Evolutionary conservation across 1,139 yeast species (phyloP), one percentile per base, ranked within the genome.

Genomic region (Candida sanyaensis): DNA sequence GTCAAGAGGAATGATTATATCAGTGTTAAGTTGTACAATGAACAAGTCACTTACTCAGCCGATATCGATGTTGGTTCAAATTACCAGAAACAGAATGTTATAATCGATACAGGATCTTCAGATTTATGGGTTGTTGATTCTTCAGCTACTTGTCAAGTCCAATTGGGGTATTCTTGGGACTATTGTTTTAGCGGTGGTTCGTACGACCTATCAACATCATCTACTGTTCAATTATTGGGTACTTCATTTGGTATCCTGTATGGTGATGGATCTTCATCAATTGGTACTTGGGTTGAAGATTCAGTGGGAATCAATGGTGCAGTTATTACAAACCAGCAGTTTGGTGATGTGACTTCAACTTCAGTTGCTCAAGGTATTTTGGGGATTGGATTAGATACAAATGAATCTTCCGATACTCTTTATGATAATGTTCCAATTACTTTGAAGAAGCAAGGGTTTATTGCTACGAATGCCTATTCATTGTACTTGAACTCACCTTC

Each of bases 281-380:
- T 78, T 63, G 75, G 81, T 48, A 64, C 72, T 49, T 84, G 88
- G 89, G 75, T 83, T 44, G 63, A 70, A 52, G 80, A 88, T 54
- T 45, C 44, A 56, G 31, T 57, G 21, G 37, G 17, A 28, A 41
- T 60, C 2, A 24, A 47, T 13, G 55, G 55, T 29, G 58, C 51
- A 26, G 41, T 46, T 24, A 34, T 32, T 10, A 41, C 51, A 4
- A 31, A 38, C 9, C 42, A 44, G 9, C 54, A 56, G 43, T 60
- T 63, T 52, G 67, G 57, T 29, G 54, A 45, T 21, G 61, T 50
- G 34, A 41, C 32, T 17, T 12, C 42, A 2, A 47, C 58, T 6
- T 44, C 51, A 6, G 37, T 37, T 11, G 40, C 17, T 6, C 34
- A 27, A 29, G 64, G 65, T 17, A 28, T 60, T 23, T 49, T 62